Evolutionary conservation across 192 early-diverging fungal species (phyloP).

Genomic region (Powellomyces hirtus): DNA sequence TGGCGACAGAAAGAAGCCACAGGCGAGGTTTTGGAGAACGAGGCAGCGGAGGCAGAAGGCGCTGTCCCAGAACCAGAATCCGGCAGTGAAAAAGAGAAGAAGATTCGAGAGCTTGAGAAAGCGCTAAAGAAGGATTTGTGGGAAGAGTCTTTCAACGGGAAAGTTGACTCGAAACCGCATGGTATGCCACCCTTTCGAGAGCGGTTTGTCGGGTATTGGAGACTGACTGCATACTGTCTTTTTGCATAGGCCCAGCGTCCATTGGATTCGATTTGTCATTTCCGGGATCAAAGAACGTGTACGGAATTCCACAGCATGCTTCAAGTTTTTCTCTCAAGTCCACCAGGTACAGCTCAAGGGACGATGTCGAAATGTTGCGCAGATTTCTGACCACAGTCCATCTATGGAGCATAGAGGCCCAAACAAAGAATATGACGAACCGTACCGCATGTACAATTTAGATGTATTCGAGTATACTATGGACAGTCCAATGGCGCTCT

Average conservation of each 20-base stretch:
- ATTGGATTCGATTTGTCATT: constrained; percentile 93
- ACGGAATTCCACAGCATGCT: constrained; percentile 96
- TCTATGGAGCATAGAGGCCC: constrained; percentile 47
- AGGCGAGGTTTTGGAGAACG: constrained; percentile 15
- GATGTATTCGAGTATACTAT: constrained; percentile 98
- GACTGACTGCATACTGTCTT: neutral
- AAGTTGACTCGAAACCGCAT: constrained; percentile 89
- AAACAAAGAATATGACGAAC: constrained; percentile 75
- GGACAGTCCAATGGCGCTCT: constrained; percentile 96
- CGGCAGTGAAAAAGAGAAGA: constrained; percentile 23
- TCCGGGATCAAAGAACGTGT: constrained; percentile 80
- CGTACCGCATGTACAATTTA: constrained; percentile 95
- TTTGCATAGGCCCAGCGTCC: constrained; percentile 79
- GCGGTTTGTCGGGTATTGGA: neutral
- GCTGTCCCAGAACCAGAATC: constrained; percentile 21
- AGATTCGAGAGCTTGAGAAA: constrained; percentile 46
- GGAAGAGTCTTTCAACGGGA: constrained; percentile 87
- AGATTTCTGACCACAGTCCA: neutral
- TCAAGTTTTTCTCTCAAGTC: constrained; percentile 79
- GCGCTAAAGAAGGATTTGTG: constrained; percentile 60
- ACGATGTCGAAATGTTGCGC: neutral
- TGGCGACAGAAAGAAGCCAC: constrained; percentile 54
- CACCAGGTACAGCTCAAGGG: constrained; percentile 61
- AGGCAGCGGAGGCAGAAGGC: constrained; percentile 17
- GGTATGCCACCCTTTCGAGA: constrained; percentile 44